Conservation (phyloP, 164 flowering plant species). For the Aristolochia fimbriata region DNA sequence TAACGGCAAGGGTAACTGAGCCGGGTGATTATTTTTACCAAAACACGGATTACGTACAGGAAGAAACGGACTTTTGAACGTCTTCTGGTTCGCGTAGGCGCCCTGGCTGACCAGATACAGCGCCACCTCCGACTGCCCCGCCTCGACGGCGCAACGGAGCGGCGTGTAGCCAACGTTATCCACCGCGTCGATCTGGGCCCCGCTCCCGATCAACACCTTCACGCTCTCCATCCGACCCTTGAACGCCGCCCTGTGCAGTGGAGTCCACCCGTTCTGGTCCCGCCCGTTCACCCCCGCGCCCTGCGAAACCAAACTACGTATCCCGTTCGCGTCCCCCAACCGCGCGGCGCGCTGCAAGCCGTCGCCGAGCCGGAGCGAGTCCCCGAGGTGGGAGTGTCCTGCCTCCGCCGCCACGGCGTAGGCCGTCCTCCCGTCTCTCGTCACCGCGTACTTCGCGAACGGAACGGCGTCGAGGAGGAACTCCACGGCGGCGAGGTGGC, state of each 20-base stretch:
- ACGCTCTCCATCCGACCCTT: constrained; percentile 51
- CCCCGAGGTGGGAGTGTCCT: constrained; percentile 30
- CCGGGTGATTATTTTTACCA: no score
- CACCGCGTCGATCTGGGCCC: constrained; percentile 39
- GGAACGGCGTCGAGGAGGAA: constrained; percentile 23
- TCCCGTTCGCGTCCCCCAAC: constrained; percentile 31
- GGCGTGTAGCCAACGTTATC: constrained; percentile 62
- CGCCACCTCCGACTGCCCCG: constrained; percentile 50
- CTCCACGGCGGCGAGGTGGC: constrained; percentile 35
- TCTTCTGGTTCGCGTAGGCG: constrained; percentile 32
- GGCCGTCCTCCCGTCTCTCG: constrained; percentile 50
- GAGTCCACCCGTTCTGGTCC: constrained; percentile 81
- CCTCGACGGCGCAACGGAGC: constrained; percentile 56
- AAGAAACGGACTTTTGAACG: constrained; percentile 20
- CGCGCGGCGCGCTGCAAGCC: constrained; percentile 48
- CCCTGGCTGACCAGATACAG: constrained; percentile 38
- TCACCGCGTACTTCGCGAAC: constrained; percentile 31
- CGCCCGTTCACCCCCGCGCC: constrained; percentile 44
- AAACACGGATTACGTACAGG: background rate
- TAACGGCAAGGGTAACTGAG: no score
- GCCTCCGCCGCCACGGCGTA: constrained; percentile 40
- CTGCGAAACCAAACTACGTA: constrained; percentile 41
- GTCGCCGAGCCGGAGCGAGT: constrained; percentile 36
- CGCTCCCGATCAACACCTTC: constrained; percentile 38
- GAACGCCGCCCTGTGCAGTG: constrained; percentile 71